Evolutionary conservation across 208 protist genomes (phyloP), one percentile per base, ranked within the genome.

Genomic region (Acanthamoeba triangularis): DNA sequence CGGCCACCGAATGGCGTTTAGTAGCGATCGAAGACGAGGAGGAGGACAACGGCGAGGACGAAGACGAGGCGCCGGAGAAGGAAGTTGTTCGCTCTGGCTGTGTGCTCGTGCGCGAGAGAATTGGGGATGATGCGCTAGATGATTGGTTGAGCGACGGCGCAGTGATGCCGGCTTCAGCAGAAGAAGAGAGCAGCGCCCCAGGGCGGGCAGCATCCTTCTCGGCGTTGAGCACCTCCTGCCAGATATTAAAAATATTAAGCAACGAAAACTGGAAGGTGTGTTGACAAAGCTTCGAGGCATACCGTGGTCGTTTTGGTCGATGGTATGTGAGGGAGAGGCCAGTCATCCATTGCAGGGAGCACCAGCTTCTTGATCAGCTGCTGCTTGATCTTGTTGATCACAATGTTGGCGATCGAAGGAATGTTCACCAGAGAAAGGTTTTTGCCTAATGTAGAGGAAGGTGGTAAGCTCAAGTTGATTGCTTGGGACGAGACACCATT

Each of bases 341-440:
- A 88, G 80, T 88, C 80, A 35, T 88, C 80, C 80, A 88, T 88
- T 14, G 80, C 80, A 2, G 80, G 80, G 2, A 88, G 49, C 80
- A 88, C 80, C 44, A 88, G 49, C 80, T 88, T 88, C 80, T 88
- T 88, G 49, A 88, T 88, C 28, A 88, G n/a, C 52, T 88, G 80
- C 80, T 88, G 80, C 80, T 88, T 88, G 80, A 88, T 88, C 52
- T 63, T 88, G 30, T 88, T 88, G 23, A 88, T 63, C 14, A 88
- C 52, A 25, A 88, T 88, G 28, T 63, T 54, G 37, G 80, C 80
- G 28, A 88, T 30, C 2, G 80, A 54, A 6, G 80, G 80, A 33
- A 88, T 88, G 80, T 88, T 88, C 25, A 88, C 80, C 37, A 88
- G 7, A 18, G 23, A 47, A 16, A 65, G 52, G 49, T 88, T 41